Percentiles rank a stretch among this genome's conserved stretches.
Conservation (phyloP, 2,329 filamentous ascomycete species). For the Byssochlamys sp. region DNA sequence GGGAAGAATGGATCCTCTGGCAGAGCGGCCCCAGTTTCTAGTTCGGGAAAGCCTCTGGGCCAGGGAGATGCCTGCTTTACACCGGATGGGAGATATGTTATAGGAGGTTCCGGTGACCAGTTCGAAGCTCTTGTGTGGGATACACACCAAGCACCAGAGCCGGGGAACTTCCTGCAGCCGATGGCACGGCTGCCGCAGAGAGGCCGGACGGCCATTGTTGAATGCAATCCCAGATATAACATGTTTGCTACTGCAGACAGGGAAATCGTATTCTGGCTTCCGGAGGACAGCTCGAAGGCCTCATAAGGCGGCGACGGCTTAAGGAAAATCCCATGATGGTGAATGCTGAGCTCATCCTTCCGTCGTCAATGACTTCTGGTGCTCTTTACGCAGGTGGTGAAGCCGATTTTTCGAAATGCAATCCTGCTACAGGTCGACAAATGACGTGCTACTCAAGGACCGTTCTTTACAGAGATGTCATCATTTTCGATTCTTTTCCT, state of each 20-base stretch:
- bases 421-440: not conserved
- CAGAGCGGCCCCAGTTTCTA: conserved; percentile 41
- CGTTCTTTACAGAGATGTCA: conserved; percentile 5
- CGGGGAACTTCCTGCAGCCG: conserved; percentile 45
- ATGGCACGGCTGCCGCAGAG: conserved; percentile 30
- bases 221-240: conserved; percentile 85
- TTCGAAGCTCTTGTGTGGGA: conserved; percentile 82
- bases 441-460: not conserved
- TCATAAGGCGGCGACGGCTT: conserved; percentile 1
- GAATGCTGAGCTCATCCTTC: not conserved
- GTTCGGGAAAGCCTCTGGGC: conserved; percentile 44
- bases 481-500: conserved; percentile 44
- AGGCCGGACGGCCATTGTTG: conserved; percentile 62
- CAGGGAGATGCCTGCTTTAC: conserved; percentile 78
- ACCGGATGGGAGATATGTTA: conserved; percentile 77
- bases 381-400: not conserved
- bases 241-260: conserved; percentile 83
- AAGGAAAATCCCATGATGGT: conserved; percentile 19
- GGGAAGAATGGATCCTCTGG: conserved; percentile 40
- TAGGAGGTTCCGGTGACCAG: conserved; percentile 63
- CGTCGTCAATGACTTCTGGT: not conserved
- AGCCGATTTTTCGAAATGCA: not conserved
- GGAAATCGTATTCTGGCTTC: conserved; percentile 70
- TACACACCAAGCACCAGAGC: conserved; percentile 47
- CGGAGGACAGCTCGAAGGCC: conserved; percentile 45